phyloP scores from a whole-genome alignment of 805 yeast genomes.

The Brettanomyces nanus region DNA sequence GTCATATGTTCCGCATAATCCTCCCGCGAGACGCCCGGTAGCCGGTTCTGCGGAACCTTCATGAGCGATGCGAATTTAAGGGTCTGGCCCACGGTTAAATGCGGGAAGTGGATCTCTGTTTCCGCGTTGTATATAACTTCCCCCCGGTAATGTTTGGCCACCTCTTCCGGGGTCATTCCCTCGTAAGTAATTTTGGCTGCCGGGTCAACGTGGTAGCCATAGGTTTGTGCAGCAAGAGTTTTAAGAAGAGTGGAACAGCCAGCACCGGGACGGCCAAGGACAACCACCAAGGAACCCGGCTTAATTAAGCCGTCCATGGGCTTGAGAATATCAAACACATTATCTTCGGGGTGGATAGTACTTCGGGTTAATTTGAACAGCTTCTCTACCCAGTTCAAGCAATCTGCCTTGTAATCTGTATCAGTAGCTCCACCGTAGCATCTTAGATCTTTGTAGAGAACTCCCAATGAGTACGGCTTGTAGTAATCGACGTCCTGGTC shows the following conservation, averaged over 20 bases:
- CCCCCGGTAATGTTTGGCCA: constrained; percentile 46
- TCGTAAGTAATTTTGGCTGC: constrained; percentile 42
- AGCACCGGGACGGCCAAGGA: constrained; percentile 73
- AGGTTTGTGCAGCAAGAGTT: constrained; percentile 47
- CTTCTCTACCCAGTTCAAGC: constrained; percentile 33
- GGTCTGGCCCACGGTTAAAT: constrained; percentile 57
- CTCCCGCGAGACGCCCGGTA: constrained; percentile 42
- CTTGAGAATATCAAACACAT: constrained; percentile 42
- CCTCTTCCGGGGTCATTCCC: constrained; percentile 43
- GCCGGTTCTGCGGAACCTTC: constrained; percentile 52
- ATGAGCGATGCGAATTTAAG: constrained; percentile 51
- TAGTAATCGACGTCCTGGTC: constrained; percentile 52
- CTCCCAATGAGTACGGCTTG: constrained; percentile 48
- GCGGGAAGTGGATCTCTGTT: constrained; percentile 58
- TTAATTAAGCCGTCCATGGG: constrained; percentile 53
- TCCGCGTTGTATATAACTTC: constrained; percentile 66
- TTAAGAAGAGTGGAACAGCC: constrained; percentile 64
- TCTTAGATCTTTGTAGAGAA: constrained; percentile 46
- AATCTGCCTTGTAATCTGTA: constrained; percentile 52
- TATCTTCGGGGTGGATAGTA: constrained; percentile 3
- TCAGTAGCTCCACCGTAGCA: constrained; percentile 54
- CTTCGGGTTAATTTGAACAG: constrained; percentile 11
- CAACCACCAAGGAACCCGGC: constrained; percentile 60
- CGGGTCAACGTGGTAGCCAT: constrained; percentile 44
- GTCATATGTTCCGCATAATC: constrained; percentile 39